These are phyloP conservation scores for Suillus tomentosus DNA, from an alignment of 768 basidiomycete species.

Conservation along the genomic window DNA sequence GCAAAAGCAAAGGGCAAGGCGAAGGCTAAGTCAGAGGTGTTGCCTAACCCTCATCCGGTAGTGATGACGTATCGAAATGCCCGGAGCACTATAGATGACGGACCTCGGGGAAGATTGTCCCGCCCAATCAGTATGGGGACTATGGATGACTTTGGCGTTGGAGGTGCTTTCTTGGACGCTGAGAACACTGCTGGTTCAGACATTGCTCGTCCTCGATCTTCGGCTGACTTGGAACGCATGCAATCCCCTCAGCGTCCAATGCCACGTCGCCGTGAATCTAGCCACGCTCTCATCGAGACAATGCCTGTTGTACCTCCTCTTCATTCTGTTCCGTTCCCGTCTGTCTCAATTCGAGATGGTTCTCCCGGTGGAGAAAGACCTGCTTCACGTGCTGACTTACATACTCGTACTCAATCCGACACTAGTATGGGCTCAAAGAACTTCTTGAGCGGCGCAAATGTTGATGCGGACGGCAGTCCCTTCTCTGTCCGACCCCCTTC, in stretches of 20 bases:
- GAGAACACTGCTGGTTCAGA: slow-evolving; percentile 26
- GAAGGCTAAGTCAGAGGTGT: slow-evolving; percentile 37
- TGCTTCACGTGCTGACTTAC: slow-evolving; percentile 38
- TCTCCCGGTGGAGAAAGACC: slow-evolving; percentile 48
- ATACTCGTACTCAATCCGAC: slow-evolving; percentile 51
- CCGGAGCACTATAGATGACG: slow-evolving; percentile 45
- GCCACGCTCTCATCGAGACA: slow-evolving; percentile 49
- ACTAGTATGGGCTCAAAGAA: slow-evolving; percentile 53
- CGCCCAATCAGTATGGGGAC: slow-evolving; percentile 71
- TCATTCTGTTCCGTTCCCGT: slow-evolving; percentile 67
- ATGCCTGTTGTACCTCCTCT: slow-evolving; percentile 42
- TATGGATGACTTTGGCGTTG: slow-evolving; percentile 53
- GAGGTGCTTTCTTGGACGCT: slow-evolving; percentile 49
- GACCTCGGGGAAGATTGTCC: slow-evolving; percentile 42
- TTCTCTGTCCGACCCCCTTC: slow-evolving; percentile 40
- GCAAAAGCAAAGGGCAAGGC: slow-evolving; percentile 45
- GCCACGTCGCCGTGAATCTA: slow-evolving; percentile 52
- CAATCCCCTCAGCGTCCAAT: slow-evolving; percentile 42
- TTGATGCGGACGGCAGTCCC: slow-evolving; percentile 33
- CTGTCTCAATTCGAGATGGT: slow-evolving; percentile 50
- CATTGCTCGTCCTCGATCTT: slow-evolving; percentile 54
- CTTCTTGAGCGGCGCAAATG: slow-evolving; percentile 42
- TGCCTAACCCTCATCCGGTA: slow-evolving; percentile 50
- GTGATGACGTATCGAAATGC: slow-evolving; percentile 40
- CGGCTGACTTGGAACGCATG: slow-evolving; percentile 55